These are phyloP conservation scores for Ballota nigra DNA, from an alignment of 257 asterid genomes.

Conservation along the genomic window DNA sequence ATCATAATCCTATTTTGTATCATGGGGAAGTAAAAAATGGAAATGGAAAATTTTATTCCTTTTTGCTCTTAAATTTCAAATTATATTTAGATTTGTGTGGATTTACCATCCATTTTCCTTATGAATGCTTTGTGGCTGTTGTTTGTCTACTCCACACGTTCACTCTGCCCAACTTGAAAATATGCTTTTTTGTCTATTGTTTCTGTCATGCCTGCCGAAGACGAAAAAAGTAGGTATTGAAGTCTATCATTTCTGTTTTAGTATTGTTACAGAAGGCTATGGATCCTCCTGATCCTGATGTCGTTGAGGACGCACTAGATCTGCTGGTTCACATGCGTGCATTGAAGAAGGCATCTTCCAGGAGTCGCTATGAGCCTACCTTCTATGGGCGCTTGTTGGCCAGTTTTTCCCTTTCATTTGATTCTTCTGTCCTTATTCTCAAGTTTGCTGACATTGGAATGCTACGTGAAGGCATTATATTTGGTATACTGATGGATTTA, in stretches of 20 bases:
- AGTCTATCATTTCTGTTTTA: slow-evolving; percentile 30
- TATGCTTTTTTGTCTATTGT: slow-evolving; percentile 13
- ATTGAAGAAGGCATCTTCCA: slow-evolving; percentile 52
- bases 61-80: not conserved
- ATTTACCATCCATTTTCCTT: slow-evolving; percentile 3
- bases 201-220: slow-evolving; percentile 4
- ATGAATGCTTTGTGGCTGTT: not conserved
- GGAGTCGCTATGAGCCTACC: slow-evolving; percentile 80
- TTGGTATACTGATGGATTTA: slow-evolving; percentile 84
- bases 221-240: slow-evolving; percentile 13
- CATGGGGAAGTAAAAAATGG: not conserved
- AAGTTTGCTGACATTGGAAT: slow-evolving; percentile 78
- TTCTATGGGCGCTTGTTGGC: slow-evolving; percentile 81
- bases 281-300: slow-evolving; percentile 78
- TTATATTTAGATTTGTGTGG: not conserved
- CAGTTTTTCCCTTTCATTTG: slow-evolving; percentile 81
- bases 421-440: slow-evolving; percentile 79
- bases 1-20: not conserved
- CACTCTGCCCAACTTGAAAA: slow-evolving; percentile 8
- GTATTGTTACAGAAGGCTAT: slow-evolving; percentile 85
- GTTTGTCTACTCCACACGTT: not conserved
- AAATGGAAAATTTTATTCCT: not conserved
- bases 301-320: slow-evolving; percentile 75
- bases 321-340: slow-evolving; percentile 67
- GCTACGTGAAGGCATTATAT: slow-evolving; percentile 93